phyloP scores from a whole-genome alignment of 495 filamentous ascomycete species.

The Penicillium cinerascens region DNA sequence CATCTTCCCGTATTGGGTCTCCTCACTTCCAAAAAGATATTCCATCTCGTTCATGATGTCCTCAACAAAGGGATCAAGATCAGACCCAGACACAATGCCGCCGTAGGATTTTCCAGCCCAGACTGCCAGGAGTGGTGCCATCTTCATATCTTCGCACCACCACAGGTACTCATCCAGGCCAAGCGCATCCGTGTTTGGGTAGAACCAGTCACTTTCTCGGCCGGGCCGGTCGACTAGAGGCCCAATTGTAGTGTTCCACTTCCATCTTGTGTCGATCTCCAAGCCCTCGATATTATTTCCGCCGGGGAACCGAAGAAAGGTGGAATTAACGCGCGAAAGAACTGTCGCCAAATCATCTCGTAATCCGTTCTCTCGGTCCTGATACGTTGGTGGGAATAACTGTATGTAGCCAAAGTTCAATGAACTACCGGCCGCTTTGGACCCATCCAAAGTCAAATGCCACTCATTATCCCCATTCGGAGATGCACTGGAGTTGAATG shows the following conservation, averaged over 20 bases:
- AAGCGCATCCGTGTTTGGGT: slow-evolving; percentile 59
- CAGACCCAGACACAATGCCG: slow-evolving; percentile 33
- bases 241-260: slow-evolving; percentile 67
- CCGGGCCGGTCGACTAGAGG: slow-evolving; percentile 60
- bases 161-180: slow-evolving; percentile 62
- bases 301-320: slow-evolving; percentile 61
- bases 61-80: slow-evolving; percentile 40
- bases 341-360: slow-evolving; percentile 56
- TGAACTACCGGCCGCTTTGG: slow-evolving; percentile 37
- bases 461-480: slow-evolving; percentile 64
- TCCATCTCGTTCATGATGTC: slow-evolving; percentile 64
- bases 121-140: slow-evolving; percentile 55
- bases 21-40: slow-evolving; percentile 28
- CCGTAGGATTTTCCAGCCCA: slow-evolving; percentile 62
- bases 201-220: slow-evolving; percentile 57
- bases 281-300: slow-evolving; percentile 59
- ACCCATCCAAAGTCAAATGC: slow-evolving; percentile 54
- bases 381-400: slow-evolving; percentile 63
- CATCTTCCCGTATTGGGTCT: slow-evolving; percentile 37
- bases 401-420: slow-evolving; percentile 64
- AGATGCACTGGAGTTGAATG: slow-evolving; percentile 42
- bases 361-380: slow-evolving; percentile 55
- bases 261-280: slow-evolving; percentile 48
- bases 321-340: slow-evolving; percentile 50
- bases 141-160: slow-evolving; percentile 61